These are phyloP conservation scores for Dothistroma pini DNA, from an alignment of 2,329 filamentous ascomycete species.

Conservation along the genomic window DNA sequence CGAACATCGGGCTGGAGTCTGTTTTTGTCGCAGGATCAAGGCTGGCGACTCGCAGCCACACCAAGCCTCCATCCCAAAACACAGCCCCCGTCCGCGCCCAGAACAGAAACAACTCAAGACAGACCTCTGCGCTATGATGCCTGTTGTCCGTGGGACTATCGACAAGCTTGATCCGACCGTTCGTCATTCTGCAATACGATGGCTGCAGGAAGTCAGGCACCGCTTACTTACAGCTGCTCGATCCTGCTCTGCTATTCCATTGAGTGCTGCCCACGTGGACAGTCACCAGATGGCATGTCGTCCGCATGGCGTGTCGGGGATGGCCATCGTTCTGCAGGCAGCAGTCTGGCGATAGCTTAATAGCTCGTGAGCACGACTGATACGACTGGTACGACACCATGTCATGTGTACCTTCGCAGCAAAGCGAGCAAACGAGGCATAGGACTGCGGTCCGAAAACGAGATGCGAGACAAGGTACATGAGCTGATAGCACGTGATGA, in stretches of 20 bases:
- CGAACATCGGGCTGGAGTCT: not conserved
- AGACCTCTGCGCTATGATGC: not conserved
- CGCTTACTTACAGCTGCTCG: not conserved
- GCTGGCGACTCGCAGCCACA: not conserved
- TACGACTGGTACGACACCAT: not conserved
- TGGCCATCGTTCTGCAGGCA: not conserved
- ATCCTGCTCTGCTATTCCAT: not conserved
- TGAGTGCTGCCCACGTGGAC: not conserved
- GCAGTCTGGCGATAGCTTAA: not conserved
- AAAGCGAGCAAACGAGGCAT: not conserved
- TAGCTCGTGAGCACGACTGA: not conserved
- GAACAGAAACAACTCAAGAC: not conserved
- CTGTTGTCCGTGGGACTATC: not conserved
- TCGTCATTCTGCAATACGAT: not conserved
- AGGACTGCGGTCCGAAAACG: not conserved
- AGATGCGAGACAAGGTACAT: not conserved
- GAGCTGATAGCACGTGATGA: not conserved
- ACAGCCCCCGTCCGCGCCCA: not conserved
- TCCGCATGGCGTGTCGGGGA: not conserved
- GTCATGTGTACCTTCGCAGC: not conserved
- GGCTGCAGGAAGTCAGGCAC: not conserved
- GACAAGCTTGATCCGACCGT: not conserved
- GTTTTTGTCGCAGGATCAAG: not conserved
- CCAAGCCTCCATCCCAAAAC: not conserved
- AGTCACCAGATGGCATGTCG: not conserved